phyloP scores from a whole-genome alignment of 1,284 basidiomycete species.

The Fomitopsis pinicola region DNA sequence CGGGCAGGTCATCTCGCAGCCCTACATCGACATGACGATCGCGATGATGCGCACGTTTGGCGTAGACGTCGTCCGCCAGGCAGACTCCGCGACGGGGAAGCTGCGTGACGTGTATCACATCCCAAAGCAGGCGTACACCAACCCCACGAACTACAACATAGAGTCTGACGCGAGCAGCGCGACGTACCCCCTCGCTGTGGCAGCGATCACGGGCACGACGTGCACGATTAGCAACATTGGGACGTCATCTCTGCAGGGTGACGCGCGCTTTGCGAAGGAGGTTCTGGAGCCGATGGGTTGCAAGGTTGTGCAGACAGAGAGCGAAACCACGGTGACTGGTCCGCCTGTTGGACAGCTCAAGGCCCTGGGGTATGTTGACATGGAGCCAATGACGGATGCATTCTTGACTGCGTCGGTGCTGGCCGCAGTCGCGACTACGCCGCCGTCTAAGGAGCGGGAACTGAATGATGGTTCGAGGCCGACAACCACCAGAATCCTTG shows the following conservation, averaged over 20 bases:
- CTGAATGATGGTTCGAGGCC: slow-evolving; percentile 28
- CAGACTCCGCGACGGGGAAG: slow-evolving; percentile 59
- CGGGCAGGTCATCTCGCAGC: slow-evolving; percentile 95
- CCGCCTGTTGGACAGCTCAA: slow-evolving; percentile 79
- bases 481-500: slow-evolving; percentile 77
- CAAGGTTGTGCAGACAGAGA: slow-evolving; percentile 81
- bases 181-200: slow-evolving; percentile 95
- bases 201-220: slow-evolving; percentile 92
- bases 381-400: slow-evolving; percentile 99
- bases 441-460: slow-evolving; percentile 33
- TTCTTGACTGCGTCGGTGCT: slow-evolving; percentile 94
- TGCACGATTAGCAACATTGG: slow-evolving; percentile 96
- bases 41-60: slow-evolving; percentile 98
- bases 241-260: slow-evolving; percentile 88
- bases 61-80: slow-evolving; percentile 69
- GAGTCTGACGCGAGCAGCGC: slow-evolving; percentile 96
- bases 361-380: slow-evolving; percentile 87
- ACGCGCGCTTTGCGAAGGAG: slow-evolving; percentile 91
- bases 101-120: slow-evolving; percentile 84
- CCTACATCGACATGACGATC: slow-evolving; percentile 99
- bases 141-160: slow-evolving; percentile 83
- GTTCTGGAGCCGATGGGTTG: slow-evolving; percentile 97
- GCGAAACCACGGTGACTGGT: slow-evolving; percentile 90
- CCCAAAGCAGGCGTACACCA: slow-evolving; percentile 76
- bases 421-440: slow-evolving; percentile 78